Evolutionary conservation across 495 filamentous ascomycete genomes (phyloP).

Genomic region (Lichina pygmaea): DNA sequence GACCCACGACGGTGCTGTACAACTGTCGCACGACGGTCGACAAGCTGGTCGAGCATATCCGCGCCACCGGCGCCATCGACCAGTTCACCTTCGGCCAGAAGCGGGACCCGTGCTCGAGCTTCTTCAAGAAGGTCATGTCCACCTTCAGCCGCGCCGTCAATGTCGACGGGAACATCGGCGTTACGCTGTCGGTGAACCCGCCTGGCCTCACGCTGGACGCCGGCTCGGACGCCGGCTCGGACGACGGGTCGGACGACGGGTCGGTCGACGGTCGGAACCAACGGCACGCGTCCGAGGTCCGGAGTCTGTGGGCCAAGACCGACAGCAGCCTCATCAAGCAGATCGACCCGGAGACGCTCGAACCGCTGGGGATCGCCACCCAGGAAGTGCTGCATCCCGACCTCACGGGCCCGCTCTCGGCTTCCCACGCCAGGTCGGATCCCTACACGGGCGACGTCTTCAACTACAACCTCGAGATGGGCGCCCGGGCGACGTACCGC

Average conservation of each 20-base stretch:
- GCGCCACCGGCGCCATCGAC: slow-evolving; percentile 19
- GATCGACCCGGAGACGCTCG: slow-evolving; percentile 39
- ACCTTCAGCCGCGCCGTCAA: slow-evolving; percentile 14
- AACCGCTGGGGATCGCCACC: slow-evolving; percentile 30
- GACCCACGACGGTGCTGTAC: slow-evolving; percentile 27
- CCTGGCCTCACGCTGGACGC: slow-evolving; percentile 15
- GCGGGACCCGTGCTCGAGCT: slow-evolving; percentile 35
- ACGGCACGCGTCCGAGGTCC: slow-evolving; percentile 10
- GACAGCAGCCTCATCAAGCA: slow-evolving; percentile 27
- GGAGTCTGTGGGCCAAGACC: slow-evolving; percentile 29
- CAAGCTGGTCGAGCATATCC: slow-evolving; percentile 23
- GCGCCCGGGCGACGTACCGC: slow-evolving; percentile 25
- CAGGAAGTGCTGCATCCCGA: slow-evolving; percentile 36
- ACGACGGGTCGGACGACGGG: not conserved
- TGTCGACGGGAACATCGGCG: slow-evolving; percentile 22
- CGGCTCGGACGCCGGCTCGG: not conserved
- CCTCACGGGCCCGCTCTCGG: slow-evolving; percentile 32
- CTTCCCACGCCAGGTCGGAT: slow-evolving; percentile 41
- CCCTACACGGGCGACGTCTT: slow-evolving; percentile 47
- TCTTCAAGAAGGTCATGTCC: slow-evolving; percentile 40
- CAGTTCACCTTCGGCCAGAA: slow-evolving; percentile 32
- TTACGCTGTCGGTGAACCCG: slow-evolving; percentile 30
- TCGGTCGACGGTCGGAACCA: not conserved
- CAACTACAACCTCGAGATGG: slow-evolving; percentile 42
- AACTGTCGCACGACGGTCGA: slow-evolving; percentile 42